Evolutionary conservation across 1,284 basidiomycete species (phyloP), one percentile per base, ranked within the genome.

Genomic region (Sanghuangporus weigelae): DNA sequence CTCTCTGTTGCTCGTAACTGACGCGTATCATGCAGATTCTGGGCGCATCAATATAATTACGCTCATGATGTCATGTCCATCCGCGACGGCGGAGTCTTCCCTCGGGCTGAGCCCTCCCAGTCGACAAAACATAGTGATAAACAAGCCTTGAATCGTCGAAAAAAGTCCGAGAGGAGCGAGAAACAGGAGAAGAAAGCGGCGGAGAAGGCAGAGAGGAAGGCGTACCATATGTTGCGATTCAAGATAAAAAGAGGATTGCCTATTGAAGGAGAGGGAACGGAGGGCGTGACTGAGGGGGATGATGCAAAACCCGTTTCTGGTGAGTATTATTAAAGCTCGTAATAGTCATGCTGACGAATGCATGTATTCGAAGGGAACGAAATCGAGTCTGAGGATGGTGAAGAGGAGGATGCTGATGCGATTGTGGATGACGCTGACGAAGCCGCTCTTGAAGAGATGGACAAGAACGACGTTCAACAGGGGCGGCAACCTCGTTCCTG

Each of bases 11-110:
- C 44, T n/a, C 21, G 10, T 6, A 7, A 8, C 16, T n/a, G 11
- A 46, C 36, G 50, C 6, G 5, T 6, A 38, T 54, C 44, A 31
- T 38, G 31, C 61, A 84, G 83, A 53, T 84, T 77, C 68, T 84
- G 79, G 79, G 76, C 70, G 5, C 40, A 69, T 39, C 73, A 76
- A 19, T 78, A 79, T 64, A 64, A 76, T 2, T 79, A 77, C 63
- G 44, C 59, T 0, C 38, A 64, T 1, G 62, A 75, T 39, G 69
- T 75, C 51, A 63, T 79, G 36, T 77, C 75, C 61, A 76, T 84
- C 57, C 75, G 77, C 3, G 67, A 75, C 44, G 82, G 81, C 14
- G 77, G 79, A 1, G 66, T 79, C 3, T 38, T 67, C 2, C 49
- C 61, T n/a, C 48, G 66, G 46, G 21, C 73, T 31, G 58, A 62